These are phyloP conservation scores for Neurospora cerealis DNA, from an alignment of 495 filamentous ascomycete genomes.

Conservation along the genomic window DNA sequence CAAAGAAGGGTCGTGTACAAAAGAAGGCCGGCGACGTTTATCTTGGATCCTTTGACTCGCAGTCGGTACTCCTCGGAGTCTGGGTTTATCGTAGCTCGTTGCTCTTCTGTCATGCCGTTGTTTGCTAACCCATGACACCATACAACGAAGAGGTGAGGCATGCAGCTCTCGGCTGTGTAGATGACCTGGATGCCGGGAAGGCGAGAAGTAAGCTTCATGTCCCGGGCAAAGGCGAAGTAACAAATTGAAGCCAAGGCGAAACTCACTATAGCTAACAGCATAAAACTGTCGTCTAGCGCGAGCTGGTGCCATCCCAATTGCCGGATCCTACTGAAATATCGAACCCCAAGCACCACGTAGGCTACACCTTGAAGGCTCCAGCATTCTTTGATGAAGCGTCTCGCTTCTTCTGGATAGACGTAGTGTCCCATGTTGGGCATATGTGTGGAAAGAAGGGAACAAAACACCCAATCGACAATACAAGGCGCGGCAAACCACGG, in stretches of 20 bases:
- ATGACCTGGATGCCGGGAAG: constrained; percentile 19
- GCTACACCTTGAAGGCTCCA: constrained; percentile 21
- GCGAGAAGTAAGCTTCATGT: neutral
- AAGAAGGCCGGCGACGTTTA: constrained; percentile 45
- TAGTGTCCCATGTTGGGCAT: neutral
- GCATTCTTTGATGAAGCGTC: constrained; percentile 19
- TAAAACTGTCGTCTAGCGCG: constrained; percentile 42
- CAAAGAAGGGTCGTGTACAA: constrained; percentile 48
- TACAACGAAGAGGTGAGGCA: constrained; percentile 22
- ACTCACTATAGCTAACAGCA: constrained; percentile 43
- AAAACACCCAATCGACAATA: neutral
- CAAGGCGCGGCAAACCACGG: neutral
- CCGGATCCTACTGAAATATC: constrained; percentile 16
- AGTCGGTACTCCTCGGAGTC: constrained; percentile 33
- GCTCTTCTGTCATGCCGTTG: constrained; percentile 42
- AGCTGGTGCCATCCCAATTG: constrained; percentile 17
- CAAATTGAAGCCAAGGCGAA: neutral
- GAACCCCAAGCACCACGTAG: constrained; percentile 16
- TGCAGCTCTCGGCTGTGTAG: constrained; percentile 27
- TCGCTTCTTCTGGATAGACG: neutral
- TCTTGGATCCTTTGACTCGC: constrained; percentile 47
- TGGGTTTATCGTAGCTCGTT: constrained; percentile 31
- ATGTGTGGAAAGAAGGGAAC: neutral
- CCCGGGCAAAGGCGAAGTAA: neutral
- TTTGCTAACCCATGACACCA: constrained; percentile 34